Evolutionary conservation across 106 monocot species (phyloP), one percentile per base, ranked within the genome.

Genomic region (Allium fistulosum): DNA sequence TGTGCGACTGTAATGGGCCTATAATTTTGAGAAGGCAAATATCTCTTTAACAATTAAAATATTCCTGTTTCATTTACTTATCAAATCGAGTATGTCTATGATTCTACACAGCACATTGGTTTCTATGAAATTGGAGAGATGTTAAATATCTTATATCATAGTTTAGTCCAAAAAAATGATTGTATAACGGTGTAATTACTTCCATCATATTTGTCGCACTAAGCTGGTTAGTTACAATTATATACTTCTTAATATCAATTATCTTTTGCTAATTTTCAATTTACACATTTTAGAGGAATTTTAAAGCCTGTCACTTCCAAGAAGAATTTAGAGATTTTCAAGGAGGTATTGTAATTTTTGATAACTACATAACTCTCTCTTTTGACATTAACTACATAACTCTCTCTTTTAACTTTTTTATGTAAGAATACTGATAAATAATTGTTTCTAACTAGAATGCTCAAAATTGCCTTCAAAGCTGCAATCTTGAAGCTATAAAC

Each of bases 21-120:
- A 87, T 99, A 63, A 76, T 99, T 72, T 90, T 82, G 82, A 92
- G 84, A 87, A 99, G 92, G 97, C 67, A 82, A 75, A 55, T 50
- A 28, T 62, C 60, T 78, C 48, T 51, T 56, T 59, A 58, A 26
- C 37, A 17, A 7, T 51, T 56, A 28, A 7, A 8, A 59, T 55
- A 13, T 9, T 11, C 51, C 56, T 16, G 66, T 16, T 11, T 73
- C 51, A 66, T 26, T 50, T 26, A 55, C 53, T 26, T 1, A 52
- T 7, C 22, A 52, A n/a, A 51, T 51, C 10, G 18, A 52, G 51
- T 22, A 22, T 22, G 22, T 22, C 22, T 37, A 37, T 37, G 37
- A 4, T 5, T 37, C 37, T 37, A 5, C 37, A 37, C 37, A 1
- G 37, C 37, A 37, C 37, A 37, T 37, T 37, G 37, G 37, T 1